Percentiles rank a stretch among this genome's conserved stretches.
Conservation (phyloP, 768 basidiomycete genomes). For the Auriscalpium microsporum region DNA sequence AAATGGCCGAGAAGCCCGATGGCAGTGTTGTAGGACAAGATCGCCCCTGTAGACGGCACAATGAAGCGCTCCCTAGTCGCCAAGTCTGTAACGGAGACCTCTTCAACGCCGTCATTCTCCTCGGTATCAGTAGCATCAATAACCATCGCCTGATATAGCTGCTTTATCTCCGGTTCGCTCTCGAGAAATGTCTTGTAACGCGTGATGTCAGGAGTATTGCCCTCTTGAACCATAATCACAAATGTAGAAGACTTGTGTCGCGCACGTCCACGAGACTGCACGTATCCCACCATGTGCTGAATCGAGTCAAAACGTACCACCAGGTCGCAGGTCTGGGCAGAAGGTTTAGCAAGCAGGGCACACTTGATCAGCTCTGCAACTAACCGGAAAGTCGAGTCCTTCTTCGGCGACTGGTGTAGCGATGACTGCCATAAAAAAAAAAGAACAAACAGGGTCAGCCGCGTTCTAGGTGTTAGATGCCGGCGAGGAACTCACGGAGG, state of each 20-base stretch:
- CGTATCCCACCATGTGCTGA: conserved; percentile 77
- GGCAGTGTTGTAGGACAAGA: conserved; percentile 71
- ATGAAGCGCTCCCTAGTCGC: conserved; percentile 65
- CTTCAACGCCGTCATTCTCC: conserved; percentile 34
- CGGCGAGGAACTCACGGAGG: conserved; percentile 40
- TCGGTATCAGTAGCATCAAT: conserved; percentile 28
- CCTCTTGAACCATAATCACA: conserved; percentile 70
- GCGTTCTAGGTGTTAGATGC: not conserved
- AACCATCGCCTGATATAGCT: conserved; percentile 44
- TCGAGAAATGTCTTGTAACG: conserved; percentile 51
- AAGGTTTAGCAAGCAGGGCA: conserved; percentile 6
- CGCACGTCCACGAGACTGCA: conserved; percentile 85
- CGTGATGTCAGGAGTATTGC: conserved; percentile 42
- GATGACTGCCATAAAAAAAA: conserved; percentile 39
- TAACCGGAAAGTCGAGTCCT: conserved; percentile 80
- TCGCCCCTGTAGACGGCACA: conserved; percentile 63
- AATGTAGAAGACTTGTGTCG: conserved; percentile 70
- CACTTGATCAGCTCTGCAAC: conserved; percentile 14
- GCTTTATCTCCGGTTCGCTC: conserved; percentile 57
- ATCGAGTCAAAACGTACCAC: conserved; percentile 81
- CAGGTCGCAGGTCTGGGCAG: conserved; percentile 64
- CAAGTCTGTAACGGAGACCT: conserved; percentile 45
- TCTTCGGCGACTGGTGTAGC: conserved; percentile 89
- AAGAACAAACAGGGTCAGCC: not conserved
- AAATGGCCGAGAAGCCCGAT: conserved; percentile 63